A percentile compares a stretch with the other conserved stretches of the same genome.
phyloP scores from a whole-genome alignment of 192 early-diverging fungal genomes.

The Coemansia guatemalensis region DNA sequence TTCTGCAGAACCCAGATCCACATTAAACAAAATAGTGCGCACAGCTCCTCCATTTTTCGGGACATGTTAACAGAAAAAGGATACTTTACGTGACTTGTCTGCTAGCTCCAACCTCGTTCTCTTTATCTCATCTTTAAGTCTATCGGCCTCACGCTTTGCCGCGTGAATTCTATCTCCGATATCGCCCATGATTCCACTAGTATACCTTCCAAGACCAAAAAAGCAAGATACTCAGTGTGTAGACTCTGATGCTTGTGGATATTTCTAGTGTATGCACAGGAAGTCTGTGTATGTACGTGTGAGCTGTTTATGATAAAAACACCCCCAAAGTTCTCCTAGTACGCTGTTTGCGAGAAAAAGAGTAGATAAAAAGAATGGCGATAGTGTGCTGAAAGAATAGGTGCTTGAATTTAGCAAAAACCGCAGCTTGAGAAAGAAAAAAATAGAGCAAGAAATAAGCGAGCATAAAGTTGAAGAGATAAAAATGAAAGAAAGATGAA shows the following conservation, averaged over 20 bases:
- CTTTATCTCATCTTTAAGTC: constrained; percentile 94
- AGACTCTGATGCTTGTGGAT: too few species aligned
- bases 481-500: not conserved
- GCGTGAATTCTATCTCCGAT: constrained; percentile 86
- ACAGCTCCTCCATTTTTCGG: not conserved
- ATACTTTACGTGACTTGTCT: constrained; percentile 89
- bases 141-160: constrained; percentile 93
- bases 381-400: not conserved
- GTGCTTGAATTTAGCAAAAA: constrained; percentile 5
- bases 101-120: constrained; percentile 90
- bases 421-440: not conserved
- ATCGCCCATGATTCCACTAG: constrained; percentile 56
- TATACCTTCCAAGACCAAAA: not conserved
- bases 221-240: not conserved
- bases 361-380: constrained; percentile 8
- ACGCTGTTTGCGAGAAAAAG: not conserved
- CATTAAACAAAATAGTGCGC: not conserved
- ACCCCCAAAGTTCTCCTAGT: not conserved
- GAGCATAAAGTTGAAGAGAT: constrained; percentile 2
- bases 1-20: not conserved
- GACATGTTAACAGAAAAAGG: not conserved
- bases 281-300: not conserved
- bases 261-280: not conserved
- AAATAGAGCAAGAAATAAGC: not conserved
- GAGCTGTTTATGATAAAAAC: not conserved